Evolutionary conservation across 169 alveolate genomes (phyloP).

Genomic region (Eimeria mitis): DNA sequence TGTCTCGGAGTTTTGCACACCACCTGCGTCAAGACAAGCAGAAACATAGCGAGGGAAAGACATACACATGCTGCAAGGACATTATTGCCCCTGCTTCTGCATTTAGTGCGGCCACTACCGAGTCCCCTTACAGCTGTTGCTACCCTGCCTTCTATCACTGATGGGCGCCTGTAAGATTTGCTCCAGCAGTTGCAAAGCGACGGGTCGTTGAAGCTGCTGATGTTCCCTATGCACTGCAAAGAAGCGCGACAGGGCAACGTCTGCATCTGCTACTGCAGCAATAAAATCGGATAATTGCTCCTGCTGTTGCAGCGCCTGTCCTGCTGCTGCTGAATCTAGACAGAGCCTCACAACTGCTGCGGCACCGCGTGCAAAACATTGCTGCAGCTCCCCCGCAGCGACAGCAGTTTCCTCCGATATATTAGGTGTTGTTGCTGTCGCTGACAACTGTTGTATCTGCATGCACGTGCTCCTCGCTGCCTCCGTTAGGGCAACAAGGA

Average conservation of each 20-base stretch:
- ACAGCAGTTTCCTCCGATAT: background rate
- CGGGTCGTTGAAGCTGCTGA: conserved; percentile 28
- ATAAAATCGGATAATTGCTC: conserved; percentile 27
- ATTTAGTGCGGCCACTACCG: background rate
- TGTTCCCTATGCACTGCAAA: background rate
- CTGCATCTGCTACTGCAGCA: conserved; percentile 58
- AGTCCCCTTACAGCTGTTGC: background rate
- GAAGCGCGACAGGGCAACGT: background rate
- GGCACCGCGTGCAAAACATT: conserved; percentile 6
- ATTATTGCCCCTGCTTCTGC: background rate
- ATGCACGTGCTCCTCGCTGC: conserved; percentile 44
- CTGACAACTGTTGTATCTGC: background rate
- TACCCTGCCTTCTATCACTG: background rate
- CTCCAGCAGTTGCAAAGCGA: conserved; percentile 31
- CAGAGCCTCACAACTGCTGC: conserved; percentile 7
- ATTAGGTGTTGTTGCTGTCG: conserved; percentile 3
- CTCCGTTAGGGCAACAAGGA: conserved; percentile 57
- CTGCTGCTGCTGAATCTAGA: conserved; percentile 17
- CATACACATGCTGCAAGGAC: background rate
- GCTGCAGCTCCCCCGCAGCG: conserved; percentile 41
- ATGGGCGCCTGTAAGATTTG: conserved; percentile 20
- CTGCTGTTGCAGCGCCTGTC: conserved; percentile 24
- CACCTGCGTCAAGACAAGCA: background rate
- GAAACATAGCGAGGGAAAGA: background rate
- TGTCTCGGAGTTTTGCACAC: background rate